Conservation (phyloP, 2,329 filamentous ascomycete genomes). For the Xylariales sp. region DNA sequence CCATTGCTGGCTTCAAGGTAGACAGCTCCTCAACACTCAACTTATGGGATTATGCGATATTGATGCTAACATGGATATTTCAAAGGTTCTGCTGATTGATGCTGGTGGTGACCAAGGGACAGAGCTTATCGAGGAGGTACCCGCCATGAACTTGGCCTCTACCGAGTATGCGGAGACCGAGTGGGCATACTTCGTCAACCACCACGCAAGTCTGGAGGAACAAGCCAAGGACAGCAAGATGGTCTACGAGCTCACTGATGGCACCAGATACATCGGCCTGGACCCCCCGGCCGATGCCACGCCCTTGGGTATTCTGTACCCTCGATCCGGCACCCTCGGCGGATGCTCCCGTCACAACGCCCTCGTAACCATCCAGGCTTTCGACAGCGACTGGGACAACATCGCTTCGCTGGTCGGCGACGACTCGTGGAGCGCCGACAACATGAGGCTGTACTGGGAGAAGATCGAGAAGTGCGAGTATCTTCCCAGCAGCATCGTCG, state of each 20-base stretch:
- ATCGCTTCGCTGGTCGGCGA: constrained; percentile 7
- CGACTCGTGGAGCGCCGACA: constrained; percentile 6
- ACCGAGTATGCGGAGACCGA: constrained; percentile 38
- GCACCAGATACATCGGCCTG: constrained; percentile 28
- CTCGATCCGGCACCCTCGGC: constrained; percentile 39
- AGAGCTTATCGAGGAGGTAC: constrained; percentile 37
- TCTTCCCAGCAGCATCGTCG: constrained; percentile 28
- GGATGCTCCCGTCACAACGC: constrained; percentile 56
- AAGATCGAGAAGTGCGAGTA: constrained; percentile 9
- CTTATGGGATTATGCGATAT: background rate
- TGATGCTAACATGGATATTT: background rate
- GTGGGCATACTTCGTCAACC: constrained; percentile 53
- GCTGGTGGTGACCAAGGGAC: constrained; percentile 46
- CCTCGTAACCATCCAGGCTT: constrained; percentile 53
- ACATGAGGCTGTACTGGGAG: constrained; percentile 4
- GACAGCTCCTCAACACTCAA: background rate
- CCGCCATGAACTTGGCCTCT: constrained; percentile 34
- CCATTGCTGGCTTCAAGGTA: constrained; percentile 42
- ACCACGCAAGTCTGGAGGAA: constrained; percentile 44
- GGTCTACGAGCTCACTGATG: constrained; percentile 37
- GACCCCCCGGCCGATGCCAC: constrained; percentile 32
- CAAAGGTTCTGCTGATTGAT: constrained; percentile 48
- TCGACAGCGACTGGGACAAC: constrained; percentile 51
- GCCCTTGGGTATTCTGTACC: constrained; percentile 40
- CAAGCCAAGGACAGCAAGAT: constrained; percentile 46